These are phyloP conservation scores for Austroboletus niveus DNA, from an alignment of 1,284 basidiomycete genomes.

Conservation along the genomic window DNA sequence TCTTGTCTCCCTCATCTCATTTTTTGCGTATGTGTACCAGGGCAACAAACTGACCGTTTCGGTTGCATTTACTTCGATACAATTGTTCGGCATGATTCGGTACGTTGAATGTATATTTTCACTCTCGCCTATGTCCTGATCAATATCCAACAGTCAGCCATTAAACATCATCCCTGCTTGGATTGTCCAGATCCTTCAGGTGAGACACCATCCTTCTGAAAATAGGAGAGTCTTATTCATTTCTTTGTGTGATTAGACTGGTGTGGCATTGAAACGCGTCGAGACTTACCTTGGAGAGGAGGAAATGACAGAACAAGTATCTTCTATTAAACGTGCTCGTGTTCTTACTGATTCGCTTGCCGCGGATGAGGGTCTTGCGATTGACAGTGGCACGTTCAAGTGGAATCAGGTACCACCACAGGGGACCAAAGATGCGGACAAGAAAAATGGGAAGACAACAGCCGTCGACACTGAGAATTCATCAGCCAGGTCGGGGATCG, in stretches of 20 bases:
- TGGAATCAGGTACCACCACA: slow-evolving; percentile 51
- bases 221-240: background rate
- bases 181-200: slow-evolving; percentile 46
- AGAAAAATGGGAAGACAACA: slow-evolving; percentile 8
- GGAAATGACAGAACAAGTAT: slow-evolving; percentile 74
- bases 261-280: slow-evolving; percentile 79
- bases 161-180: slow-evolving; percentile 69
- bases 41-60: slow-evolving; percentile 67
- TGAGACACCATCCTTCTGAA: background rate
- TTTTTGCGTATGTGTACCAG: slow-evolving; percentile 57
- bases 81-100: slow-evolving; percentile 62
- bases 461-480: slow-evolving; percentile 14
- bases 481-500: slow-evolving; percentile 13
- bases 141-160: slow-evolving; percentile 43
- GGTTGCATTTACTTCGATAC: slow-evolving; percentile 74
- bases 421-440: slow-evolving; percentile 8
- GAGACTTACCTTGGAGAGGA: slow-evolving; percentile 80
- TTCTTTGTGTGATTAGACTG: slow-evolving; percentile 42
- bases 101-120: slow-evolving; percentile 17
- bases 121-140: background rate
- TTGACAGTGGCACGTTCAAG: slow-evolving; percentile 55
- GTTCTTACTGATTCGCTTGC: slow-evolving; percentile 16
- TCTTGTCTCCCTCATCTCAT: slow-evolving; percentile 67
- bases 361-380: slow-evolving; percentile 45
- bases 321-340: slow-evolving; percentile 45